Percentiles rank a stretch among this genome's conserved stretches.
Conservation (phyloP, 495 filamentous ascomycete species). For the Hypoxylon fragiforme region DNA sequence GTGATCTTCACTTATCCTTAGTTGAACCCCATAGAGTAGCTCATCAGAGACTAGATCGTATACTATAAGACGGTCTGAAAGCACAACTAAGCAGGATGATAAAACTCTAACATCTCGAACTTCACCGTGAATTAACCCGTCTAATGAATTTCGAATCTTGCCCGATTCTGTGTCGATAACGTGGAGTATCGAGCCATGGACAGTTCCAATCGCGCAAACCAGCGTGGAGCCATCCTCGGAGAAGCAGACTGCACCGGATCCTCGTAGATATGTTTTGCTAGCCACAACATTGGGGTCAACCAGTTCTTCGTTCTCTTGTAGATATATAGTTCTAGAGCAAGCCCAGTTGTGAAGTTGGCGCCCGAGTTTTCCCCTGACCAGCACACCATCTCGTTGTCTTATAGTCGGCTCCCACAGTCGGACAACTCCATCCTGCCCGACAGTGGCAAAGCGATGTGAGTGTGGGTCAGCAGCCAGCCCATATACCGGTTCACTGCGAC, state of each 20-base stretch:
- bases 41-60: constrained; percentile 68
- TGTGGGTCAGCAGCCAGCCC: constrained; percentile 69
- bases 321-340: constrained; percentile 62
- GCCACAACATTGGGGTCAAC: constrained; percentile 35
- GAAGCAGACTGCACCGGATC: constrained; percentile 65
- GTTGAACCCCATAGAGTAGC: constrained; percentile 53
- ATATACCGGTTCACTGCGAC: constrained; percentile 61
- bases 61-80: constrained; percentile 64
- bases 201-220: constrained; percentile 57
- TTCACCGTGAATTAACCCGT: constrained; percentile 57
- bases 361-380: constrained; percentile 56
- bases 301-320: constrained; percentile 49
- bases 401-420: constrained; percentile 76
- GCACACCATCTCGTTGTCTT: constrained; percentile 63
- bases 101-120: constrained; percentile 62
- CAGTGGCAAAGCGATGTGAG: constrained; percentile 72
- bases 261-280: constrained; percentile 26
- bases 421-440: constrained; percentile 77
- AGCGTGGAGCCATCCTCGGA: constrained; percentile 88
- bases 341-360: constrained; percentile 69
- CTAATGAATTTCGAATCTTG: constrained; percentile 53
- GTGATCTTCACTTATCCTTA: constrained; percentile 25
- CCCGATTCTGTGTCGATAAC: constrained; percentile 65
- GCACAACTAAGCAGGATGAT: constrained; percentile 61
- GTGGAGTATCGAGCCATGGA: constrained; percentile 55